Evolutionary conservation across 768 basidiomycete species (phyloP).

Genomic region (Mycena filopes): DNA sequence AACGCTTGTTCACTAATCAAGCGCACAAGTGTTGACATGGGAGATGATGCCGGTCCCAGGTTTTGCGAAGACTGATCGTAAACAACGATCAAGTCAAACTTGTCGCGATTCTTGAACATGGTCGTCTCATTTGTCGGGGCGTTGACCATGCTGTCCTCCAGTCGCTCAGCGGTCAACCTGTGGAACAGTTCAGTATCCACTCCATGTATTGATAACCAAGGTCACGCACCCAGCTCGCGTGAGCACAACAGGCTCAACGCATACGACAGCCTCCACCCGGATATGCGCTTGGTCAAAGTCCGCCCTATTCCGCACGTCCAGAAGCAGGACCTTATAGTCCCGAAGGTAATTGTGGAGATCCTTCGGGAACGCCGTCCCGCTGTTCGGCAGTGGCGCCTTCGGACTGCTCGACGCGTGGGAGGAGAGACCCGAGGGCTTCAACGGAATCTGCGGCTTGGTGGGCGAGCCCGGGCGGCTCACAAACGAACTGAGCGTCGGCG

Average conservation of each 20-base stretch:
- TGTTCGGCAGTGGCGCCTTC: conserved; percentile 64
- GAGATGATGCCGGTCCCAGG: conserved; percentile 58
- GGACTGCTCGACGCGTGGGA: conserved; percentile 42
- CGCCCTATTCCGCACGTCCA: conserved; percentile 85
- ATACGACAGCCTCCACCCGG: conserved; percentile 73
- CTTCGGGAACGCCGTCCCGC: conserved; percentile 68
- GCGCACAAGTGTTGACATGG: conserved; percentile 68
- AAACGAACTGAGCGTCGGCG: conserved; percentile 65
- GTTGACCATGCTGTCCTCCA: conserved; percentile 81
- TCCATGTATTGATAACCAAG: background rate
- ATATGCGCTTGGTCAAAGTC: conserved; percentile 84
- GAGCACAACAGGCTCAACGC: conserved; percentile 86
- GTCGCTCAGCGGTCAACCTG: conserved; percentile 71
- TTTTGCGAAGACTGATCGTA: conserved; percentile 77
- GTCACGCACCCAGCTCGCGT: conserved; percentile 70
- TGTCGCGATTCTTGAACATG: conserved; percentile 86
- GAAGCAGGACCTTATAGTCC: conserved; percentile 72
- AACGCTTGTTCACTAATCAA: conserved; percentile 82
- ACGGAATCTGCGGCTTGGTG: conserved; percentile 44
- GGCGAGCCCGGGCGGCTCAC: conserved; percentile 75
- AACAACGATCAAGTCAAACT: conserved; percentile 88
- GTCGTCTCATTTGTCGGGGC: conserved; percentile 76
- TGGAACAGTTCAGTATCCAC: conserved; percentile 9
- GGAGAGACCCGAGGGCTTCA: conserved; percentile 49
- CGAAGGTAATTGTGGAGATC: conserved; percentile 68